A percentile compares a stretch with the other conserved stretches of the same genome.
Conservation (phyloP, 2,329 filamentous ascomycete species). For the Penicillium sp. region DNA sequence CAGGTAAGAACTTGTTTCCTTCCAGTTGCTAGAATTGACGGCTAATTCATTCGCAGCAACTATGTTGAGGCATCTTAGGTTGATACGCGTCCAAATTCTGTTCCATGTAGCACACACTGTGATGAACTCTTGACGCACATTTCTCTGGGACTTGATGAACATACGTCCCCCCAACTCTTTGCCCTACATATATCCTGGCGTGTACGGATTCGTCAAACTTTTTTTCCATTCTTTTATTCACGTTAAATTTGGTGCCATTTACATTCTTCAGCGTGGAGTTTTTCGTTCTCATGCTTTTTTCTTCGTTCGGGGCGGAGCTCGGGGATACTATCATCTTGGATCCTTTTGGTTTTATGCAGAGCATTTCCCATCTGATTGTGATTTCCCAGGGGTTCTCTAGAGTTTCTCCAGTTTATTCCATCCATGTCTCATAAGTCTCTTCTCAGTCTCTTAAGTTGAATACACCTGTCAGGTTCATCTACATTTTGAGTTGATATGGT, state of each 20-base stretch:
- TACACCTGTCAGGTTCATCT: neutral
- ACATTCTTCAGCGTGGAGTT: constrained; percentile 25
- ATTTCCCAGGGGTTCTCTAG: constrained; percentile 1
- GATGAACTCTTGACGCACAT: constrained; percentile 17
- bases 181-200: constrained; percentile 22
- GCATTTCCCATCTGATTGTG: constrained; percentile 12
- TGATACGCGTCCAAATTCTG: constrained; percentile 11
- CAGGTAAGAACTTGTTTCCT: constrained; percentile 52
- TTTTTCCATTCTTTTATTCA: neutral
- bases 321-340: neutral
- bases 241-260: constrained; percentile 5
- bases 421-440: neutral
- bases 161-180: constrained; percentile 11
- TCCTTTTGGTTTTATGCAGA: constrained; percentile 9
- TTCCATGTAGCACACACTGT: constrained; percentile 25
- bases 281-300: constrained; percentile 17
- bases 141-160: constrained; percentile 10
- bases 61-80: constrained; percentile 38
- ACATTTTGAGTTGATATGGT: neutral
- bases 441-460: neutral
- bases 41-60: constrained; percentile 31
- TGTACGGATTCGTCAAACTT: constrained; percentile 12
- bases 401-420: neutral
- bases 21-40: neutral
- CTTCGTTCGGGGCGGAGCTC: neutral